Evolutionary conservation across 345 rosid species (phyloP).

Genomic region (Eucalyptus decipiens): DNA sequence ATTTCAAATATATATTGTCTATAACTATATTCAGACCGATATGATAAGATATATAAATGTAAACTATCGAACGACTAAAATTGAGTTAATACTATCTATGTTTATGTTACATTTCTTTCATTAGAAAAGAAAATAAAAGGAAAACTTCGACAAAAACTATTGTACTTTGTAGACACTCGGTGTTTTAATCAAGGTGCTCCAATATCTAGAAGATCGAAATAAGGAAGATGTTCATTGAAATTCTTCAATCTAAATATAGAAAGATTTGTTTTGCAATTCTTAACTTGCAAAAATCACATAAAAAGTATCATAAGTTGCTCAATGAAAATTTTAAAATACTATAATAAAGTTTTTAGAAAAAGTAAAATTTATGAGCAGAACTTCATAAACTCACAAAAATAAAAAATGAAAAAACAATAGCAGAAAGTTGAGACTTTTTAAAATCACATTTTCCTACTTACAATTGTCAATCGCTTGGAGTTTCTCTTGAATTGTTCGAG

Average conservation of each 20-base stretch:
- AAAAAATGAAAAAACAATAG: not conserved
- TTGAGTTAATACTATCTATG: not conserved
- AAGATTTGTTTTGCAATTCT: not conserved
- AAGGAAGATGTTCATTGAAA: not conserved
- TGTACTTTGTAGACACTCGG: accelerated
- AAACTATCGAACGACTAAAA: not conserved
- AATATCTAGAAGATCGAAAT: not conserved
- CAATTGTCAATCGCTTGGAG: not conserved
- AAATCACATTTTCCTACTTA: not conserved
- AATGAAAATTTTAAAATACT: not conserved
- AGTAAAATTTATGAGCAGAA: not conserved
- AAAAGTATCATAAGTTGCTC: not conserved
- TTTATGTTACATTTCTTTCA: not conserved
- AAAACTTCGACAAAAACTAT: not conserved
- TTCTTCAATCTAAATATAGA: not conserved
- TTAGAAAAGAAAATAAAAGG: not conserved
- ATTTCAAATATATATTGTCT: not conserved
- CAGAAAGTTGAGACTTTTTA: not conserved
- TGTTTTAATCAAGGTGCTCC: not conserved
- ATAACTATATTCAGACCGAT: not conserved
- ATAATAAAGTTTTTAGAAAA: not conserved
- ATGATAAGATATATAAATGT: not conserved
- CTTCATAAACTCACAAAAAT: not conserved
- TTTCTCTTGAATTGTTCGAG: not conserved
- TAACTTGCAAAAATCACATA: not conserved